Evolutionary conservation across 1,284 basidiomycete species (phyloP).

Genomic region (Agaricales sp.): DNA sequence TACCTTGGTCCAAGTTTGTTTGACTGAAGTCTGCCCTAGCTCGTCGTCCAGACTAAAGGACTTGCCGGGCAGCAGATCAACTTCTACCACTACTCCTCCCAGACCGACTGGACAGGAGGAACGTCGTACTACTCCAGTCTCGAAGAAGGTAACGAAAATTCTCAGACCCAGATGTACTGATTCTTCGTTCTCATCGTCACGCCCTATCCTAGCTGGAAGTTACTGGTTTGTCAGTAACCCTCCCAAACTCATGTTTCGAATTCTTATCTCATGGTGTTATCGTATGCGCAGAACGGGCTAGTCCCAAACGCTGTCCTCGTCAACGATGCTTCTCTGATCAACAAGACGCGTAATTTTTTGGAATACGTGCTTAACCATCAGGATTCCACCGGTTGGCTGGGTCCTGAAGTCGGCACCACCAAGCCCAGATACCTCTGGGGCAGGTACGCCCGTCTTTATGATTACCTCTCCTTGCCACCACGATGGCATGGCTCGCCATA

Average conservation of each 20-base stretch:
- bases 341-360: conserved; percentile 38
- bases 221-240: conserved; percentile 44
- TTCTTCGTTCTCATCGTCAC: not conserved
- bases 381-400: conserved; percentile 46
- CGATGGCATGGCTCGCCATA: too few relatives aligned
- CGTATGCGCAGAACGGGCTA: conserved; percentile 39
- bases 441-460: conserved; percentile 24
- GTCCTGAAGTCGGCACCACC: conserved; percentile 42
- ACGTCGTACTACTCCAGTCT: conserved; percentile 38
- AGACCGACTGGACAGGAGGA: conserved; percentile 46
- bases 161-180: not conserved
- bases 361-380: conserved; percentile 44
- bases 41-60: conserved; percentile 42
- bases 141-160: conserved; percentile 36
- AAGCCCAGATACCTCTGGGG: conserved; percentile 49
- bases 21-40: conserved; percentile 16
- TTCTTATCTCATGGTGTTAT: not conserved
- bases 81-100: not conserved
- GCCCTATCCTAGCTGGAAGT: conserved; percentile 31
- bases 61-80: conserved; percentile 26
- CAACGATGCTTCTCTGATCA: conserved; percentile 32
- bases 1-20: not conserved
- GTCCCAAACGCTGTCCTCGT: conserved; percentile 39
- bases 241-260: too few relatives aligned
- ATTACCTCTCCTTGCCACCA: not conserved